Evolutionary conservation across 192 early-diverging fungal genomes (phyloP), one percentile per base, ranked within the genome.

Genomic region (Pilaira anomala): DNA sequence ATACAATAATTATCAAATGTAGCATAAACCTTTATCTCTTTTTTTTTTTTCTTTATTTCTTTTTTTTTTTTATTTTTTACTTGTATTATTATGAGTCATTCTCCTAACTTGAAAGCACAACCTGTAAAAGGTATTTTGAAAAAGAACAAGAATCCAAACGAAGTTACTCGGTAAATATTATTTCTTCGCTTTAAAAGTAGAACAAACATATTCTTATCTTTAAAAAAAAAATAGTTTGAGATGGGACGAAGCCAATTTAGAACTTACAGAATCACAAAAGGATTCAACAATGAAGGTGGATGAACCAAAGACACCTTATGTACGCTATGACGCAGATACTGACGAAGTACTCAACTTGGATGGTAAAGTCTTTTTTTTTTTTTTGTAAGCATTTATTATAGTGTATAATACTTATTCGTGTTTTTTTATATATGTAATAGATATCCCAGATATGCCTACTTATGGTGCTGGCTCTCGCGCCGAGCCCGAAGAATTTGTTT

Each of bases 231-330:
- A 56, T 67, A 87, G 93, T 48, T 77, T 96, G 68, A 87, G 84
- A 62, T 97, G 95, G 93, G 93, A 97, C 71, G 95, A 98, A 78
- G 93, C 94, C 67, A 96, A 93, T 73, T 61, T 98, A 41, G 78
- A 83, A 65, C 74, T 93, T 4, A 95, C 93, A 1, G 96, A 98
- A 71, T 85, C 90, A 4, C 86, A 93, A 68, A 94, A 94, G 75
- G 86, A 87, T 56, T 78, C 89, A 18, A 96, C 89, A 30, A 99
- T 99, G 97, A 97, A 98, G 77, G 92, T 98, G 6, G 84, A 87
- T 36, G 96, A 99, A 69, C 96, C 95, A 22, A 93, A 91, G 76
- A 99, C 97, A 1, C 97, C 97, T 0, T 99, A 79, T 60, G 91
- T 99, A 58, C 87, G 85, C 57, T 98, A 97, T 73, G 84, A 98